Percentiles rank a stretch among this genome's conserved stretches.
These are phyloP conservation scores for Amanita subjunquillea DNA, from an alignment of 768 basidiomycete species.

Conservation along the genomic window DNA sequence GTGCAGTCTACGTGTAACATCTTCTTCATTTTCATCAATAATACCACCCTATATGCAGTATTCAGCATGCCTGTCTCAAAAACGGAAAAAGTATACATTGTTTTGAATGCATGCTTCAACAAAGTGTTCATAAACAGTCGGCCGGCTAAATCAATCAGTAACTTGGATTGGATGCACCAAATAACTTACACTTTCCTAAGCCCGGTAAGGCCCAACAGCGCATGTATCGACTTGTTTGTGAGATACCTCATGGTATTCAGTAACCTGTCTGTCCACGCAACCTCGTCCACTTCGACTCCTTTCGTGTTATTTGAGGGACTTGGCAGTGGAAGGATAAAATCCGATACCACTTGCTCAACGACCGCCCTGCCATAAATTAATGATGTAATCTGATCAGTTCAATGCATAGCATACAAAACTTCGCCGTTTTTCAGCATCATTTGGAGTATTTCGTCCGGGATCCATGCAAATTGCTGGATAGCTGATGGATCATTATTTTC, in stretches of 20 bases:
- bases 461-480: constrained; percentile 83
- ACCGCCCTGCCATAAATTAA: constrained; percentile 27
- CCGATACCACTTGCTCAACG: constrained; percentile 58
- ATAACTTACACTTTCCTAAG: constrained; percentile 51
- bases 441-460: constrained; percentile 65
- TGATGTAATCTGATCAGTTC: background rate
- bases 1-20: constrained; percentile 43
- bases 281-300: constrained; percentile 60
- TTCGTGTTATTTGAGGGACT: constrained; percentile 29
- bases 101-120: constrained; percentile 66
- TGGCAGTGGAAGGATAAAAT: constrained; percentile 79
- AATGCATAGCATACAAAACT: constrained; percentile 35
- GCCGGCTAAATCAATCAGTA: constrained; percentile 36
- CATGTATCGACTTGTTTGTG: constrained; percentile 45
- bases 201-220: constrained; percentile 50
- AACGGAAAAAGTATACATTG: constrained; percentile 51
- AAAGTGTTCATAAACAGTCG: constrained; percentile 60
- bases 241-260: constrained; percentile 64
- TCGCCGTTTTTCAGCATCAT: constrained; percentile 42
- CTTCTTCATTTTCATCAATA: constrained; percentile 76
- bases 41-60: constrained; percentile 61
- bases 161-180: background rate
- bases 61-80: background rate
- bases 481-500: constrained; percentile 72
- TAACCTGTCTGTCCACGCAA: constrained; percentile 77